Base-by-base conservation (phyloP, 352 stramenopile genomes). In the Globisporangium middletonii region DNA sequence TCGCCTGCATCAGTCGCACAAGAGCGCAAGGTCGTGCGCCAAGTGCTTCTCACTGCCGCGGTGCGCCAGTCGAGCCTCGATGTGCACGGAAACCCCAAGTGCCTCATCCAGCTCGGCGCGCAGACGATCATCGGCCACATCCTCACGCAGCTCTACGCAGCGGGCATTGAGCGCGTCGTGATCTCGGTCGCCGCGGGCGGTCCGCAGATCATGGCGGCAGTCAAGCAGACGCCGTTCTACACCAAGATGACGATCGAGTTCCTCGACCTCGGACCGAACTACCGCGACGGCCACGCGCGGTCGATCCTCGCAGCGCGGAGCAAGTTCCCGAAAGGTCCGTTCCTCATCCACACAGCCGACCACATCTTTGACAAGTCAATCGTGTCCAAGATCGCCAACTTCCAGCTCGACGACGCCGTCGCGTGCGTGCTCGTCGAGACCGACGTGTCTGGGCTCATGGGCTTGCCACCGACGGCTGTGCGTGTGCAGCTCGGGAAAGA, bases 121-220 rank as follows among this genome's bases (percentile, higher is more conserved):
- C 89, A 87, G 53, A 89, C 84, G 23, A 60, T 94, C 15, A 81
- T 94, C 9, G 80, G 92, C 64, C 80, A 94, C 56, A 86, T 89
- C 42, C 55, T 94, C 33, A 79, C 83, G 26, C 84, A 94, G 54
- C 64, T 94, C 15, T 90, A 86, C 47, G 80, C 92, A 15, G 84
- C 84, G 0, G 82, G 83, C 18, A 92, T 94, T 68, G 77, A 88
- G 63, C 71, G 82, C 30, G 82, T 94, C 28, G 84, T 94, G 56
- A 82, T 94, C 62, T 89, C 90, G 61, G 88, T 94, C 37, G 87
- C 84, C 60, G 83, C 90, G 55, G 88, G 81, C 67, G 80, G 79
- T 12, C 74, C 86, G 33, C 81, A 91, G 50, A 91, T 90, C 63
- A 89, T 88, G 75, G 77, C 79, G 23, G 78, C 89, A 46, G 73